These are phyloP conservation scores for Penicillium sp. DNA, from an alignment of 2,329 filamentous ascomycete genomes.

Conservation along the genomic window DNA sequence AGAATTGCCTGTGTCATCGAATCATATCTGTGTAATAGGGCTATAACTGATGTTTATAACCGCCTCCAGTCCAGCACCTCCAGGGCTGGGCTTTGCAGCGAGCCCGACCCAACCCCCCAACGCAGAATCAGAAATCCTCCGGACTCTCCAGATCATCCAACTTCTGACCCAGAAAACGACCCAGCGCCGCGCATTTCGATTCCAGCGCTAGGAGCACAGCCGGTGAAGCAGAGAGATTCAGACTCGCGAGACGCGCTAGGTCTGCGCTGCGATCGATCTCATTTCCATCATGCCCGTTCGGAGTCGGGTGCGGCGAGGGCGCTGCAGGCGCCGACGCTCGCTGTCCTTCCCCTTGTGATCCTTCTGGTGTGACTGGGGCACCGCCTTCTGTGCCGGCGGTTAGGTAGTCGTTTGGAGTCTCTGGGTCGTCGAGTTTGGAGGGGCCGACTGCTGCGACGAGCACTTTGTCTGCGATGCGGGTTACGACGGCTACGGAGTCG, in stretches of 20 bases:
- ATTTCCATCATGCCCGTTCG: conserved; percentile 33
- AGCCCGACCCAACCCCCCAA: too few relatives aligned
- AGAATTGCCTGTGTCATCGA: too few relatives aligned
- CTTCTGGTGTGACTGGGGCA: conserved; percentile 12
- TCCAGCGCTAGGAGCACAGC: conserved; percentile 43
- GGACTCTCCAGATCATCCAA: conserved; percentile 43
- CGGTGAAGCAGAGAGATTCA: conserved; percentile 42
- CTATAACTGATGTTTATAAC: too few relatives aligned
- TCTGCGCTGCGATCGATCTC: conserved; percentile 44
- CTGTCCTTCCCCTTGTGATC: conserved; percentile 13
- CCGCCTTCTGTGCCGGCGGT: conserved; percentile 1
- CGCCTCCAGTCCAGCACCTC: too few relatives aligned
- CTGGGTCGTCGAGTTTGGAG: conserved; percentile 24
- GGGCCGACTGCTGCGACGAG: conserved; percentile 45
- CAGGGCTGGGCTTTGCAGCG: too few relatives aligned
- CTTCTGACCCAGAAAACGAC: conserved; percentile 43
- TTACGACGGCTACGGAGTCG: conserved; percentile 43
- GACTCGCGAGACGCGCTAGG: conserved; percentile 39
- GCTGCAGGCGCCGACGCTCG: conserved; percentile 9
- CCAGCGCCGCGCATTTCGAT: conserved; percentile 45
- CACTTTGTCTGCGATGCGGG: conserved; percentile 45
- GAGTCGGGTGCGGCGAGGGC: conserved; percentile 12
- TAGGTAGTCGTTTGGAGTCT: conserved; percentile 6
- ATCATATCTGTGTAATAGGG: too few relatives aligned
- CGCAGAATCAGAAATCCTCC: conserved; percentile 39